Evolutionary conservation across 176 grass and related monocot genomes (phyloP), one percentile per base, ranked within the genome.

Genomic region (Lolium perenne): DNA sequence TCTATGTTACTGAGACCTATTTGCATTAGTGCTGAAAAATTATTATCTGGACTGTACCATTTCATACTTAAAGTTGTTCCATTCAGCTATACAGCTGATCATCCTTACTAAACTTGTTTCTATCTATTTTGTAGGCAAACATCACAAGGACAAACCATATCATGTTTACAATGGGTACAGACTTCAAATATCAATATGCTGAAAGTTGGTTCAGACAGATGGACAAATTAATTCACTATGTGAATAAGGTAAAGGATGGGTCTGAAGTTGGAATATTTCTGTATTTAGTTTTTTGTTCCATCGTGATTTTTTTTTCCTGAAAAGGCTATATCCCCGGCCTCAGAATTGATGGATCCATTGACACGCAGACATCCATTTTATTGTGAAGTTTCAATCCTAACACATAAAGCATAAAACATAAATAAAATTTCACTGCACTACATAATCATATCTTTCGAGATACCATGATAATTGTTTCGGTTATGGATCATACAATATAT

Each of bases 101-200:
- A 76, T 77, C 48, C 40, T 86, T 85, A 23, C 29, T 60, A 73
- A 83, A 45, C 66, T 67, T 67, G 9, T 67, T 88, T 47, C 18
- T 84, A 64, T 89, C 47, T 60, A 83, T 74, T 85, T 54, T 81
- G 25, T 80, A 98, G 96, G 96, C 93, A 86, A 98, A 98, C 71
- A 82, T 98, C 61, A 98, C 96, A 54, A 94, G 96, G 86, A 91
- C 93, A 65, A 98, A 98, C 85, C 95, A 98, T 88, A 83, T 98
- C 76, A 98, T 98, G 95, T 98, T 98, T 90, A 98, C 95, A 29
- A 98, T 98, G 95, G 95, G 95, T 61, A 98, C 95, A 87, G 95
- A 98, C 79, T 98, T 98, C 88, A 98, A 98, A 85, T 98, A 98
- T 84, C 95, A 98, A 89, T 98, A 98, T 18, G 93, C 95, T 54